A percentile compares a stretch with the other conserved stretches of the same genome.
phyloP scores from a whole-genome alignment of 225 moss, liverwort and hornwort species.

The Thuidium tamariscinum region DNA sequence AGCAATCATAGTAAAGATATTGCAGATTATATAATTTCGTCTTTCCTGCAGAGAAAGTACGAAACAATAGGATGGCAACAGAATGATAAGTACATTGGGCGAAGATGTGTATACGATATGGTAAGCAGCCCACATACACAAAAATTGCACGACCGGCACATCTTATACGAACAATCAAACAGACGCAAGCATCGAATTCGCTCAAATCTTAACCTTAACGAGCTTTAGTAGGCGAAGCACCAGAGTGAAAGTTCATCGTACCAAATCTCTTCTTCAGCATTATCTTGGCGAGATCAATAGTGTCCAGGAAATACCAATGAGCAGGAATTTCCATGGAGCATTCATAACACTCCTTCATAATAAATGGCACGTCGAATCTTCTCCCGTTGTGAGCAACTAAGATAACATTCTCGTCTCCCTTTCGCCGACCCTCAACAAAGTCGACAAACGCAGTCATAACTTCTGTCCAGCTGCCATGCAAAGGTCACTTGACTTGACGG shows the following conservation, averaged over 20 bases:
- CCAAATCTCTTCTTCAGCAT: constrained; percentile 54
- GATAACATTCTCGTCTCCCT: constrained; percentile 52
- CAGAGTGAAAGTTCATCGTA: neutral
- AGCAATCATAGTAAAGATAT: constrained; percentile 42
- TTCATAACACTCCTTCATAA: constrained; percentile 69
- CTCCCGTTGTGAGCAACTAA: constrained; percentile 93
- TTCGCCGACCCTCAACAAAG: constrained; percentile 82
- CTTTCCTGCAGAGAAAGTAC: constrained; percentile 26
- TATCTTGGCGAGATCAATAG: constrained; percentile 46
- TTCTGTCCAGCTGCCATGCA: constrained; percentile 67
- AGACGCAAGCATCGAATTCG: neutral
- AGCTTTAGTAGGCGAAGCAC: neutral
- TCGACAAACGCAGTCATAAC: constrained; percentile 73
- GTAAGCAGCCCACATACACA: neutral
- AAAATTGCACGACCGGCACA: neutral
- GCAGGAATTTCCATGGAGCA: constrained; percentile 63
- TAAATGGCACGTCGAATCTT: constrained; percentile 92
- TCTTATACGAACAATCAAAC: neutral
- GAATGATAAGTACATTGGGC: neutral
- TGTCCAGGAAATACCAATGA: constrained; percentile 89
- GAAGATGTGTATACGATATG: neutral
- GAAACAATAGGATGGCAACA: neutral
- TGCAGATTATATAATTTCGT: constrained; percentile 22
- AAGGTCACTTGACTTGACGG: neutral
- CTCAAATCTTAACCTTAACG: neutral